Evolutionary conservation across 2,329 filamentous ascomycete genomes (phyloP).

Genomic region (Pseudodiploospora longispora): DNA sequence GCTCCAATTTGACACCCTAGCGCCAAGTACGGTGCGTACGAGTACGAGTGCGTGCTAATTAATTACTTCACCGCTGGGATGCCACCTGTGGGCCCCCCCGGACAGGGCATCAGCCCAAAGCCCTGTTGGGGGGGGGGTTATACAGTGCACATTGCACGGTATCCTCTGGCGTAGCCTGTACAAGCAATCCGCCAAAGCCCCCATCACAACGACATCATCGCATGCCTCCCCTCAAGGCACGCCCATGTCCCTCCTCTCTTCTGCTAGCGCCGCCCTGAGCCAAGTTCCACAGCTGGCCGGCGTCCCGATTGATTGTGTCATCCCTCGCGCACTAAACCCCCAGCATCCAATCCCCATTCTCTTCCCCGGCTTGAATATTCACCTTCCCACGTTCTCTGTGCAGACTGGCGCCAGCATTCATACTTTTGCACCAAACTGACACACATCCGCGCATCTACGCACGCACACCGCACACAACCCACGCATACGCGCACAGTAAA

Average conservation of each 20-base stretch:
- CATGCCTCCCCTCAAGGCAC: too few relatives aligned
- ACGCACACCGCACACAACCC: background rate
- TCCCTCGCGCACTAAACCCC: conserved; percentile 18
- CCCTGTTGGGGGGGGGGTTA: too few relatives aligned
- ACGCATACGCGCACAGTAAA: background rate
- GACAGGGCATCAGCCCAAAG: too few relatives aligned
- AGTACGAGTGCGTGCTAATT: too few relatives aligned
- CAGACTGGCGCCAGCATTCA: conserved; percentile 4
- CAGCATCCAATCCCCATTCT: conserved; percentile 17
- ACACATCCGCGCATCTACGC: background rate
- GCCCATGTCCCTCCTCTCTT: background rate
- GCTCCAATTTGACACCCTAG: too few relatives aligned
- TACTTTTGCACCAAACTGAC: background rate
- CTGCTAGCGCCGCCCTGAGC: conserved; percentile 8
- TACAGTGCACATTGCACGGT: too few relatives aligned
- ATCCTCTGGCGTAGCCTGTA: background rate
- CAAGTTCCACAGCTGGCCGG: conserved; percentile 7
- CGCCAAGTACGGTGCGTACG: too few relatives aligned
- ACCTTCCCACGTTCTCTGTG: conserved; percentile 10
- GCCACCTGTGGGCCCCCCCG: background rate
- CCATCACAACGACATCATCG: background rate
- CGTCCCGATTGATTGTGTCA: conserved; percentile 27
- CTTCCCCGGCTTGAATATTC: conserved; percentile 21
- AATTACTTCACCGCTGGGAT: background rate
- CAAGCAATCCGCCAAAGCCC: conserved; percentile 6